Evolutionary conservation across 78 protist species (phyloP).

Genomic region (Thecamonas trahens): DNA sequence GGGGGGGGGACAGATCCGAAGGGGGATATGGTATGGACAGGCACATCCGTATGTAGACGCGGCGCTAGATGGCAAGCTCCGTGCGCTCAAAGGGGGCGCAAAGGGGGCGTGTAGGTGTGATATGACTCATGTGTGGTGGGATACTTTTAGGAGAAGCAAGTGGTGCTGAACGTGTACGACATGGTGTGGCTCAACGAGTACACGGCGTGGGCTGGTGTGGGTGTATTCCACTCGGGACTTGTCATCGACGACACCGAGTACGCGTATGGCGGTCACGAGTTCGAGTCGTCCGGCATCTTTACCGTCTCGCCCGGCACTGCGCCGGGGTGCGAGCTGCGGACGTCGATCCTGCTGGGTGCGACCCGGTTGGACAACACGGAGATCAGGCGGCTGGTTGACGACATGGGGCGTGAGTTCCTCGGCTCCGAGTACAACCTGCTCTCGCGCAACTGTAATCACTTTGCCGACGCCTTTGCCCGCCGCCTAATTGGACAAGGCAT

Average conservation of each 20-base stretch:
- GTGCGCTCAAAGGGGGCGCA: too few relatives aligned
- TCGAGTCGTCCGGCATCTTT: not conserved
- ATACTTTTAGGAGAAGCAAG: too few relatives aligned
- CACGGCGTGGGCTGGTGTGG: not conserved
- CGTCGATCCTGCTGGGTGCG: not conserved
- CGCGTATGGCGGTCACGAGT: not conserved
- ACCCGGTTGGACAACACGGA: not conserved
- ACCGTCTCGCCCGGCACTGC: not conserved
- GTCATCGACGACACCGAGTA: not conserved
- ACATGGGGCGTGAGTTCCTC: not conserved
- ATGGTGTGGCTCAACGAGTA: not conserved
- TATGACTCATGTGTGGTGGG: too few relatives aligned
- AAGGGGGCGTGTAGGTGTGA: too few relatives aligned
- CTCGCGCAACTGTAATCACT: not conserved
- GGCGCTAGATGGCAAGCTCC: too few relatives aligned
- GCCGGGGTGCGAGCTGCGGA: not conserved
- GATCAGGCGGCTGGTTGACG: not conserved
- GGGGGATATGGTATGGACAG: too few relatives aligned
- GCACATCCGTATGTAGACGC: too few relatives aligned
- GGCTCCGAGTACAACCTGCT: not conserved
- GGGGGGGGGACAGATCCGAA: too few relatives aligned
- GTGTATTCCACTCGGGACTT: not conserved
- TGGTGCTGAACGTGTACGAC: not conserved
- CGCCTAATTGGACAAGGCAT: not conserved
- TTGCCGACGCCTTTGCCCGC: not conserved